These are phyloP conservation scores for Sarocladiaceae sp. DNA, from an alignment of 2,329 filamentous ascomycete genomes.

Conservation along the genomic window DNA sequence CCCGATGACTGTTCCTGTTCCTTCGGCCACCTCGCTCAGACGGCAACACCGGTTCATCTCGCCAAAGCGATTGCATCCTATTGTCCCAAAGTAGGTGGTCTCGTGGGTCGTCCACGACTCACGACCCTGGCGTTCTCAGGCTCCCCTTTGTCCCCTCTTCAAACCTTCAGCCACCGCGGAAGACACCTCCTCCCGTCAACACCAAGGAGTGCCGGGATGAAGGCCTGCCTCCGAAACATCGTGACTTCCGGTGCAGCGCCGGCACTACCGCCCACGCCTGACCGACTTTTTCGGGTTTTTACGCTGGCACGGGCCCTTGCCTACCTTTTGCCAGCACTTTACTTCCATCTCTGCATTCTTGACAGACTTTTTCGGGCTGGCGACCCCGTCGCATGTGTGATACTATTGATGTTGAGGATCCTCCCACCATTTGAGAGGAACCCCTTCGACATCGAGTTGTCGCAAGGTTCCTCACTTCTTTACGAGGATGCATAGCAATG, in stretches of 20 bases:
- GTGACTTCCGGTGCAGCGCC: constrained; percentile 8
- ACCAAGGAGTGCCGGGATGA: constrained; percentile 7
- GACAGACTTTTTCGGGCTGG: neutral
- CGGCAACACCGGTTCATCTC: too few species aligned
- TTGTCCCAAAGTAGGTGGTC: too few species aligned
- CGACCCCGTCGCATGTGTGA: neutral
- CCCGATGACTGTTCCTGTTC: too few species aligned
- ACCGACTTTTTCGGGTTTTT: constrained; percentile 6
- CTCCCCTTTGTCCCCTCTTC: too few species aligned
- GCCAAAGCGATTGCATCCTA: too few species aligned
- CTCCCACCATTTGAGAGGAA: constrained; percentile 6
- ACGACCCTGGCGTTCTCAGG: too few species aligned
- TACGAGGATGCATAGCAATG: too few species aligned
- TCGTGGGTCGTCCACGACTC: too few species aligned
- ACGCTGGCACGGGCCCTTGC: neutral
- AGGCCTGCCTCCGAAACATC: constrained; percentile 4
- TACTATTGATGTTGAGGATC: constrained; percentile 6
- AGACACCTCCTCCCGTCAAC: neutral
- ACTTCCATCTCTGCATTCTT: neutral
- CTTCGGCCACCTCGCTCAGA: too few species aligned
- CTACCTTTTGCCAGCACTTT: neutral
- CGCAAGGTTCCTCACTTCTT: too few species aligned
- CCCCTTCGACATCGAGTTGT: too few species aligned
- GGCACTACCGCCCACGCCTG: constrained; percentile 6
- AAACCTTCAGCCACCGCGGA: too few species aligned